phyloP scores from a whole-genome alignment of 176 grass and related monocot species.

The Oryza coarctata region DNA sequence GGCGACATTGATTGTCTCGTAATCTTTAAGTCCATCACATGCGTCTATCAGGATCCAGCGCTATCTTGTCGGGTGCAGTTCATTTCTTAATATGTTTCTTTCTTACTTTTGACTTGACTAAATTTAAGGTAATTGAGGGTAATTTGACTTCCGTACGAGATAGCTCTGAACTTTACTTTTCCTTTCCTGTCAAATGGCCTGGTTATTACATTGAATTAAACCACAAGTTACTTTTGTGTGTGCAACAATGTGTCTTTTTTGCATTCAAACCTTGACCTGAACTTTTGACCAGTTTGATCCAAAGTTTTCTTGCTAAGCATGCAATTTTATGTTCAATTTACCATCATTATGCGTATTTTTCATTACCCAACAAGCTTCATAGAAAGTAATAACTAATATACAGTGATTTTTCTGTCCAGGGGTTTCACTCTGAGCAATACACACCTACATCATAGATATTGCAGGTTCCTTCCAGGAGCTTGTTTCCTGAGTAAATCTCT shows the following conservation, averaged over 20 bases:
- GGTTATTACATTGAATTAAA: not conserved
- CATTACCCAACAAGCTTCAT: constrained; percentile 13
- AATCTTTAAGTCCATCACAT: constrained; percentile 24
- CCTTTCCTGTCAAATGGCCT: not conserved
- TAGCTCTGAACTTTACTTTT: not conserved
- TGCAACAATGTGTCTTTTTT: constrained; percentile 7
- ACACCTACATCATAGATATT: constrained; percentile 35
- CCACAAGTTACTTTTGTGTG: not conserved
- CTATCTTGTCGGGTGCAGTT: not conserved
- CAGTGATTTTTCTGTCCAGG: constrained; percentile 41
- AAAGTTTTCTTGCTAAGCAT: not conserved
- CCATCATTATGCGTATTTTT: not conserved
- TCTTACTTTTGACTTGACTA: not conserved
- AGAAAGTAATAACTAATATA: constrained; percentile 36
- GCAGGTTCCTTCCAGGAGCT: constrained; percentile 30
- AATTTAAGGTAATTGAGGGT: not conserved
- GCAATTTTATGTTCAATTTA: not conserved
- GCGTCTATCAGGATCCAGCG: constrained; percentile 18
- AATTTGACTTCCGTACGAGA: not conserved
- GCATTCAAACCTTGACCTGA: not conserved
- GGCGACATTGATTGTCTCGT: constrained; percentile 26
- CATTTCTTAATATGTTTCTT: not conserved
- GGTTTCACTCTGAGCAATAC: constrained; percentile 42
- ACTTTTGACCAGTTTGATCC: not conserved
- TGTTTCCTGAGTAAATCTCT: constrained; percentile 43